Percentiles rank a stretch among this genome's conserved stretches.
Evolutionary conservation across 2,329 filamentous ascomycete genomes (phyloP).

Genomic region (Dactylonectria macrodidyma): DNA sequence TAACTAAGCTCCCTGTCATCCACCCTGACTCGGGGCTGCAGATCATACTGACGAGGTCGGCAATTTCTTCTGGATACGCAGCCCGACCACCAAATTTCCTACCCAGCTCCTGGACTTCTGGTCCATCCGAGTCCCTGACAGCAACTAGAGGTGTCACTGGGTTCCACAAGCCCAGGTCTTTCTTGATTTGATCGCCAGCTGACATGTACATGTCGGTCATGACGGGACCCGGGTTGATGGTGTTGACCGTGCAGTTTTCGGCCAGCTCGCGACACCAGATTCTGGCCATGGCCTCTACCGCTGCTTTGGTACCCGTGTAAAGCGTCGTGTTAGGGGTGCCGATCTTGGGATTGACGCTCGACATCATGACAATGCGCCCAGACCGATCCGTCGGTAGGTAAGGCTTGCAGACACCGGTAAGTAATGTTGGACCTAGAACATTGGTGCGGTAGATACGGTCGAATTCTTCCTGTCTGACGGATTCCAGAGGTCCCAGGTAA

Average conservation of each 20-base stretch:
- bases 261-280: slow-evolving; percentile 73
- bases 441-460: slow-evolving; percentile 70
- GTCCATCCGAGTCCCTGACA: slow-evolving; percentile 48
- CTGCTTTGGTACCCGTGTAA: slow-evolving; percentile 75
- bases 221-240: slow-evolving; percentile 64
- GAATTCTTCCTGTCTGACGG: slow-evolving; percentile 65
- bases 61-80: slow-evolving; percentile 75
- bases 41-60: slow-evolving; percentile 77
- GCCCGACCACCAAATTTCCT: slow-evolving; percentile 65
- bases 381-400: slow-evolving; percentile 70
- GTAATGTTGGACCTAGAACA: slow-evolving; percentile 69
- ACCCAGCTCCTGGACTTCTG: slow-evolving; percentile 57
- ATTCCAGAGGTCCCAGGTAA: slow-evolving; percentile 61
- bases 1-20: slow-evolving; percentile 76
- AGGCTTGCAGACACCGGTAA: slow-evolving; percentile 68
- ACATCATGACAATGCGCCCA: slow-evolving; percentile 71
- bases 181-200: slow-evolving; percentile 64
- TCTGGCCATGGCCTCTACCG: slow-evolving; percentile 74
- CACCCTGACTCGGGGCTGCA: slow-evolving; percentile 73
- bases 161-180: slow-evolving; percentile 55
- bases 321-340: slow-evolving; percentile 69
- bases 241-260: slow-evolving; percentile 70
- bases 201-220: slow-evolving; percentile 61
- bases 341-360: slow-evolving; percentile 66
- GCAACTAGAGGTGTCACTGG: slow-evolving; percentile 64